Conservation (phyloP, 305 asterid genomes). For the Plantago rigida region DNA sequence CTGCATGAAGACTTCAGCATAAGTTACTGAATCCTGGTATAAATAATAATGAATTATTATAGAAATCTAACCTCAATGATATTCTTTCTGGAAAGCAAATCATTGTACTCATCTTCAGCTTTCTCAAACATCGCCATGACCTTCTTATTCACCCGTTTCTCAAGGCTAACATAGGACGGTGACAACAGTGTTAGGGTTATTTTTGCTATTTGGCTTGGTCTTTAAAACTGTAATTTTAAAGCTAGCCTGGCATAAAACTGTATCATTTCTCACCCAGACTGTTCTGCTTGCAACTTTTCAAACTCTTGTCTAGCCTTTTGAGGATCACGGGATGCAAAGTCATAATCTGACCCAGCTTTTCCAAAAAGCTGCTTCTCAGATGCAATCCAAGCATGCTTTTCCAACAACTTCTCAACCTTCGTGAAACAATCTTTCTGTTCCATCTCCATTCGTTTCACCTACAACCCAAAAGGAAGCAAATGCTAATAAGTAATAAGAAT, state of each 20-base stretch:
- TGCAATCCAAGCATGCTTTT: slow-evolving; percentile 86
- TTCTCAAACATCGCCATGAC: slow-evolving; percentile 98
- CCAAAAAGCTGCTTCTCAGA: slow-evolving; percentile 95
- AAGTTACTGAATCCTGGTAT: slow-evolving; percentile 25
- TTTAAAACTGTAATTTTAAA: slow-evolving; percentile 2
- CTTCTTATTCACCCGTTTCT: slow-evolving; percentile 94
- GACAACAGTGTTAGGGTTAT: slow-evolving; percentile 14
- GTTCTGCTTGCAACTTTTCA: slow-evolving; percentile 73
- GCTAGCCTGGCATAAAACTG: not conserved
- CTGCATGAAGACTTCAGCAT: slow-evolving; percentile 34
- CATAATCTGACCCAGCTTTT: slow-evolving; percentile 82
- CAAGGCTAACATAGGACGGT: slow-evolving; percentile 49
- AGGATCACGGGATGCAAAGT: slow-evolving; percentile 71
- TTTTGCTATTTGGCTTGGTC: slow-evolving; percentile 8
- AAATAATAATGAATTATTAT: slow-evolving; percentile 18
- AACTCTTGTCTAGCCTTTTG: slow-evolving; percentile 56
- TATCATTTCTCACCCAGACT: slow-evolving; percentile 62
- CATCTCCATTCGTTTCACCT: slow-evolving; percentile 88
- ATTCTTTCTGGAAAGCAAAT: slow-evolving; percentile 81
- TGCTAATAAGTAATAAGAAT: not conserved
- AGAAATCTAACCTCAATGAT: slow-evolving; percentile 68
- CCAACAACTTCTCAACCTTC: slow-evolving; percentile 76
- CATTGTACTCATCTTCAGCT: slow-evolving; percentile 95
- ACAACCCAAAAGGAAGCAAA: slow-evolving; percentile 14
- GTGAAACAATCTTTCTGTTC: slow-evolving; percentile 75